Evolutionary conservation across 1,284 basidiomycete genomes (phyloP), one percentile per base, ranked within the genome.

Genomic region (Irpex rosettiformis): DNA sequence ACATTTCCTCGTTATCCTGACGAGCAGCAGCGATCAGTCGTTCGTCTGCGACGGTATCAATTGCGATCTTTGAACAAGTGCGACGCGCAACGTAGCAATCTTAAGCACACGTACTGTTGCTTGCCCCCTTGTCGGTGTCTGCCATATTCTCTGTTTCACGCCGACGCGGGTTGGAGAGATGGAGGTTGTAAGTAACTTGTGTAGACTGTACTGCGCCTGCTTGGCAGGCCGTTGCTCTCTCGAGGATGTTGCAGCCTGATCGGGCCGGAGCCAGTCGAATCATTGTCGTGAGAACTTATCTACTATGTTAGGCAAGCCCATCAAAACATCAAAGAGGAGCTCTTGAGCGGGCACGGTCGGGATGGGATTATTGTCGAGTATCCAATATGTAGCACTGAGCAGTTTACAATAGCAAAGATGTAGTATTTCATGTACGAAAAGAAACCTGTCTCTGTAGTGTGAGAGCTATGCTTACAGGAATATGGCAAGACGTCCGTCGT

Each of bases 21-120:
- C 90, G 85, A 24, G 90, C 91, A 21, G 91, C 91, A 8, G 85
- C 84, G 33, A 93, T 75, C 52, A 94, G 76, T 51, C 83, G 79
- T 74, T 92, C 86, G 69, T 91, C 91, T 93, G 65, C 30, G 28
- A 40, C 40, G 18, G 40, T 30, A 58, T 52, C 6, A 54, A 54
- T 30, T 25, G 24, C 21, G 55, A 42, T 49, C 47, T 53, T 33
- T 57, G 21, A 54, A 43, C 28, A 25, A 49, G 54, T 42, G 27
- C 51, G 43, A 24, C n/a, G 47, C 42, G 16, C 16, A 25, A 10
- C 8, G 5, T 1, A 11, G 1, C 7, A 1, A 24, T 29, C 25
- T 3, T 10, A 18, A 51, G 48, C 7, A 8, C 24, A 71, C 75
- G 51, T 64, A 79, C 78, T 76, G 64, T 75, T 76, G 61, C 69